These are phyloP conservation scores for Telfairia occidentalis DNA, from an alignment of 331 rosid genomes.

Conservation along the genomic window DNA sequence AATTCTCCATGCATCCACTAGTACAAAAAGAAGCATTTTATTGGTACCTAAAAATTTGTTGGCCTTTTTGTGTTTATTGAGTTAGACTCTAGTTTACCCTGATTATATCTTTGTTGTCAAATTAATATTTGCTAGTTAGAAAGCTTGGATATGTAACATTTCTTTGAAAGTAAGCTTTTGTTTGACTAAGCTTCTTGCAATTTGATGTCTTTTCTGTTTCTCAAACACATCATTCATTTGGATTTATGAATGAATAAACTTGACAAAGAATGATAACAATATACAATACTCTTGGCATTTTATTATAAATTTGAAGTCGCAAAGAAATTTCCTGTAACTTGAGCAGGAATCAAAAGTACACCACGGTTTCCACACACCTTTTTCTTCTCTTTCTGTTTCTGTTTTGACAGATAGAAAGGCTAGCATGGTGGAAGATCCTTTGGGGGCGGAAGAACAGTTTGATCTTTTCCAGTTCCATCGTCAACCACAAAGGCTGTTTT, in stretches of 20 bases:
- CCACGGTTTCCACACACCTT: background rate
- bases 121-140: background rate
- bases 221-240: background rate
- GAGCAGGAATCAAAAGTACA: conserved; percentile 22
- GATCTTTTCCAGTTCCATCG: conserved; percentile 48
- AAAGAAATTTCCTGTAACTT: conserved; percentile 35
- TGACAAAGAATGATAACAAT: background rate
- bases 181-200: background rate
- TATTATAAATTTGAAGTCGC: background rate
- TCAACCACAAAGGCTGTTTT: conserved; percentile 66
- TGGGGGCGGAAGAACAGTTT: conserved; percentile 57
- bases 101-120: background rate
- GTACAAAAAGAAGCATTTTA: background rate
- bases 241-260: background rate
- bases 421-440: conserved; percentile 68
- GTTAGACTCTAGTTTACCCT: background rate
- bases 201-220: background rate
- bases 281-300: background rate
- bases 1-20: background rate
- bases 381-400: background rate
- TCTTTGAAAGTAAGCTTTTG: background rate
- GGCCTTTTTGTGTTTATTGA: background rate
- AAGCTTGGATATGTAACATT: background rate
- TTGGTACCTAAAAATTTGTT: background rate
- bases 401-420: background rate